These are phyloP conservation scores for Neospermospora avenae DNA, from an alignment of 2,329 filamentous ascomycete genomes.

Conservation along the genomic window DNA sequence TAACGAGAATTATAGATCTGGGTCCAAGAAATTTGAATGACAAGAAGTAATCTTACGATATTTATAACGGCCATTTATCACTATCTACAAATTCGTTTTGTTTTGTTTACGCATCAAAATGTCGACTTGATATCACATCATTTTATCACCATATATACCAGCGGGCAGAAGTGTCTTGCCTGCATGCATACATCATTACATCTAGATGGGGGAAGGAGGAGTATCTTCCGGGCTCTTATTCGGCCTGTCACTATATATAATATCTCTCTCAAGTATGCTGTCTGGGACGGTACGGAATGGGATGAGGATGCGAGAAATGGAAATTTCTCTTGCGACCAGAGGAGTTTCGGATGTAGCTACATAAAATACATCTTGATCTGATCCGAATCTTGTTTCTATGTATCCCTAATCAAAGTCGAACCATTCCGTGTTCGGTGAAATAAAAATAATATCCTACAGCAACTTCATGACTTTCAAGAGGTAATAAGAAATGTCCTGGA, in stretches of 20 bases:
- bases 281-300: slow-evolving; percentile 9
- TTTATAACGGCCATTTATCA: slow-evolving; percentile 11
- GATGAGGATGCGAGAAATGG: not conserved
- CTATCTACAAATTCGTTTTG: not conserved
- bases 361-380: slow-evolving; percentile 3
- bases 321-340: not conserved
- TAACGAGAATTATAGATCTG: slow-evolving; percentile 29
- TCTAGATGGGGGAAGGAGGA: slow-evolving; percentile 22
- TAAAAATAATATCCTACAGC: too few species aligned
- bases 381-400: not conserved
- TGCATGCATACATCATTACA: slow-evolving; percentile 20
- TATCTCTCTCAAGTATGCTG: slow-evolving; percentile 9
- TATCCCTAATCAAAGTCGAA: not conserved
- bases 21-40: slow-evolving; percentile 30
- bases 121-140: slow-evolving; percentile 3
- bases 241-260: slow-evolving; percentile 14
- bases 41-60: slow-evolving; percentile 1
- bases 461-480: too few species aligned
- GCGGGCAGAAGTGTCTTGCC: slow-evolving; percentile 23
- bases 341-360: slow-evolving; percentile 9
- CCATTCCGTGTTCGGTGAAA: not conserved
- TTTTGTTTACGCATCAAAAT: not conserved
- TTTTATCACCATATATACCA: slow-evolving; percentile 28
- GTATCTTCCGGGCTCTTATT: slow-evolving; percentile 9
- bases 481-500: too few species aligned